Percentiles rank a stretch among this genome's conserved stretches.
phyloP scores from a whole-genome alignment of 1,139 yeast species.

The Meyerozyma smithsonii region DNA sequence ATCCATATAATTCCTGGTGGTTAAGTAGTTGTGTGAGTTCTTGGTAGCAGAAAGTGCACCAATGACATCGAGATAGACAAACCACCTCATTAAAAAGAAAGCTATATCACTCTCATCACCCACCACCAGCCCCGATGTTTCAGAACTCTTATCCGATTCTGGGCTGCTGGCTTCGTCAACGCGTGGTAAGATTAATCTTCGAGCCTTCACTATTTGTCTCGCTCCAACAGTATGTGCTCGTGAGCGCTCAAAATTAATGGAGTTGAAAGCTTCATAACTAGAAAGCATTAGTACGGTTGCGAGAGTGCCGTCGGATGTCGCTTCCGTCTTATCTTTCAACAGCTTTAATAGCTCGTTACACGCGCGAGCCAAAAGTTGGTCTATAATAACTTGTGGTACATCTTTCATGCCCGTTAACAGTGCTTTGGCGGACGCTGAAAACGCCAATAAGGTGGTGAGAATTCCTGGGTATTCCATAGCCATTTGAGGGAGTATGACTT shows the following conservation, averaged over 20 bases:
- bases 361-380: conserved; percentile 50
- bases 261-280: conserved; percentile 56
- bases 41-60: conserved; percentile 50
- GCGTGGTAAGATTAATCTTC: conserved; percentile 28
- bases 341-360: conserved; percentile 51
- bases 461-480: conserved; percentile 61
- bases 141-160: conserved; percentile 5
- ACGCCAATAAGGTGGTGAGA: conserved; percentile 59
- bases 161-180: background rate
- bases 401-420: conserved; percentile 26
- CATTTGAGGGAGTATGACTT: conserved; percentile 60
- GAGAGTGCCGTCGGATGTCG: conserved; percentile 62
- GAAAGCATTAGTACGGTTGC: conserved; percentile 60
- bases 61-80: conserved; percentile 65
- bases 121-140: conserved; percentile 5
- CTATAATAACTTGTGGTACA: conserved; percentile 42
- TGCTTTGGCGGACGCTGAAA: conserved; percentile 54
- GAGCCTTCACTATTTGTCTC: conserved; percentile 57
- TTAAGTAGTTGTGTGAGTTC: conserved; percentile 24
- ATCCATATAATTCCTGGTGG: conserved; percentile 5
- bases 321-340: conserved; percentile 46
- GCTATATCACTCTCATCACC: conserved; percentile 37
- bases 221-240: conserved; percentile 68
- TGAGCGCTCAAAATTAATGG: conserved; percentile 49
- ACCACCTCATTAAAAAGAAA: conserved; percentile 66